A percentile compares a stretch with the other conserved stretches of the same genome.
Conservation (phyloP, 2,329 filamentous ascomycete genomes). For the Cladophialophora yegresii region DNA sequence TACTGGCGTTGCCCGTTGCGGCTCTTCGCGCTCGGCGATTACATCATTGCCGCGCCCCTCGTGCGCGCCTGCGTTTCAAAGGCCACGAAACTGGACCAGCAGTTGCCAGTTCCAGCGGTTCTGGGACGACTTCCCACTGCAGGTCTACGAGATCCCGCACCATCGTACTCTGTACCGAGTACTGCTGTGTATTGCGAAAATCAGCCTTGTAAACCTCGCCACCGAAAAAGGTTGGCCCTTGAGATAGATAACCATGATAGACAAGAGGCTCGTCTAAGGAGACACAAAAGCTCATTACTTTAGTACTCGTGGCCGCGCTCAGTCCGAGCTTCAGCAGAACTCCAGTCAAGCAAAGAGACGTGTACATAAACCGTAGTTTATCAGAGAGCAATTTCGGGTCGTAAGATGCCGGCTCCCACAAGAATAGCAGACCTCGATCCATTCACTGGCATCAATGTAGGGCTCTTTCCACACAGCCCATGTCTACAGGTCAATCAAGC, state of each 20-base stretch:
- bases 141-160: not conserved
- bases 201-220: not conserved
- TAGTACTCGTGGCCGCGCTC: not conserved
- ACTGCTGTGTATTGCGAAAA: too few species aligned
- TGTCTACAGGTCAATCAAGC: conserved; percentile 62
- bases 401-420: not conserved
- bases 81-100: not conserved
- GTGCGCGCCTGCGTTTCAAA: not conserved
- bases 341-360: conserved; percentile 8
- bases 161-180: not conserved
- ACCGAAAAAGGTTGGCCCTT: not conserved
- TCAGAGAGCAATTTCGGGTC: conserved; percentile 15
- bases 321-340: not conserved
- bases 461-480: conserved; percentile 7
- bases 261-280: not conserved
- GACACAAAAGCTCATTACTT: not conserved
- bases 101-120: not conserved
- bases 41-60: not conserved
- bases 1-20: not conserved
- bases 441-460: not conserved
- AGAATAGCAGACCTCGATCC: not conserved
- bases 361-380: conserved; percentile 8
- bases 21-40: not conserved
- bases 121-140: not conserved
- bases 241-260: not conserved